A percentile compares a stretch with the other conserved stretches of the same genome.
Conservation (phyloP, 257 asterid genomes). For the Solanum megistacrolobum region DNA sequence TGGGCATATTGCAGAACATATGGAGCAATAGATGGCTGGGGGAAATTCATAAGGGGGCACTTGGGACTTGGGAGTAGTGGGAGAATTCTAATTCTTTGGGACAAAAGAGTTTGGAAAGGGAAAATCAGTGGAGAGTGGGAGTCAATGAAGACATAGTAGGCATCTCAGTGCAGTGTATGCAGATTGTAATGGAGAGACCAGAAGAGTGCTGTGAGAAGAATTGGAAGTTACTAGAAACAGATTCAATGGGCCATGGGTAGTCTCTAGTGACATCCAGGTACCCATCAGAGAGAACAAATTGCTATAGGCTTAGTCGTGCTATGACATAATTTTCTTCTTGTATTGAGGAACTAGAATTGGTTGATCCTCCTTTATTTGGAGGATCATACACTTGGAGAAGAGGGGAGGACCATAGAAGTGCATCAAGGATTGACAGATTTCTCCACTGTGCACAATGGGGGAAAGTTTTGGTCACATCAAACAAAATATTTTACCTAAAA, state of each 20-base stretch:
- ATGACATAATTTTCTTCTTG: not conserved
- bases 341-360: not conserved
- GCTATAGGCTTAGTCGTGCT: not conserved
- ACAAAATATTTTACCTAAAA: not conserved
- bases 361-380: not conserved
- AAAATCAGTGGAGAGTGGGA: not conserved
- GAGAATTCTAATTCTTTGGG: not conserved
- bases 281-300: not conserved
- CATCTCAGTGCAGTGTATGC: not conserved
- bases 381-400: not conserved
- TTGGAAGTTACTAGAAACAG: not conserved
- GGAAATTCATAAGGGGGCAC: not conserved
- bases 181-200: not conserved
- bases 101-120: not conserved
- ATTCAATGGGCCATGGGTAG: not conserved
- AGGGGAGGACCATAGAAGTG: not conserved
- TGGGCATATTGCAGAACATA: not conserved
- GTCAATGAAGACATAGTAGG: not conserved
- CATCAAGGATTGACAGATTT: not conserved
- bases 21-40: not conserved
- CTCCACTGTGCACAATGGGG: not conserved
- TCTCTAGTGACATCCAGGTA: not conserved
- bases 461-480: not conserved
- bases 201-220: not conserved
- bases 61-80: not conserved